Conservation (phyloP, 306 rosid genomes). For the Sicyos edulis region DNA sequence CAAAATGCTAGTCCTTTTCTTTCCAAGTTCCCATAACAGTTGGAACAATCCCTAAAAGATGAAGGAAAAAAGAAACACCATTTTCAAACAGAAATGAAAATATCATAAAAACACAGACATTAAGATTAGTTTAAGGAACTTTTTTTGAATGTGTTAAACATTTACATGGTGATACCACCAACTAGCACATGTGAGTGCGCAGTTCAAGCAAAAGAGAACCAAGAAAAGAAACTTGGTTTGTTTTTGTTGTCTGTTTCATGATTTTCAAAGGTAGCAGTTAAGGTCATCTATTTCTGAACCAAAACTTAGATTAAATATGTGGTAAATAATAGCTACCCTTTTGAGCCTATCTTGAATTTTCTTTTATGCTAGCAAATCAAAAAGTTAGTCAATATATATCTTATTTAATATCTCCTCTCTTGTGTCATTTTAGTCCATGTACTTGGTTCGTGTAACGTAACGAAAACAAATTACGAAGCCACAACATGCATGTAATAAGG, state of each 20-base stretch:
- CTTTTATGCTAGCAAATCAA: conserved; percentile 57
- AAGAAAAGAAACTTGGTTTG: conserved; percentile 28
- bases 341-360: conserved; percentile 16
- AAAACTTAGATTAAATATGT: conserved; percentile 21
- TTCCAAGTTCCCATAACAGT: conserved; percentile 17
- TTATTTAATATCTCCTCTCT: background rate
- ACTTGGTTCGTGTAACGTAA: background rate
- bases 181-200: conserved; percentile 66
- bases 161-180: background rate
- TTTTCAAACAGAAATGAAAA: background rate
- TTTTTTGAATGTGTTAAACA: background rate
- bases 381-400: conserved; percentile 13
- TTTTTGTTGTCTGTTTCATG: conserved; percentile 66
- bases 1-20: background rate
- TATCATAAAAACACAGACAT: background rate
- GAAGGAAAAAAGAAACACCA: background rate
- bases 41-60: conserved; percentile 10
- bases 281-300: conserved; percentile 35
- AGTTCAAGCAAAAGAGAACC: conserved; percentile 58
- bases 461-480: background rate
- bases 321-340: conserved; percentile 26
- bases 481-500: background rate
- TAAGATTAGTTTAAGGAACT: background rate
- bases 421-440: background rate
- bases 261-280: conserved; percentile 94